A percentile compares a stretch with the other conserved stretches of the same genome.
These are phyloP conservation scores for Curvularia sp. DNA, from an alignment of 2,329 filamentous ascomycete species.

Conservation along the genomic window DNA sequence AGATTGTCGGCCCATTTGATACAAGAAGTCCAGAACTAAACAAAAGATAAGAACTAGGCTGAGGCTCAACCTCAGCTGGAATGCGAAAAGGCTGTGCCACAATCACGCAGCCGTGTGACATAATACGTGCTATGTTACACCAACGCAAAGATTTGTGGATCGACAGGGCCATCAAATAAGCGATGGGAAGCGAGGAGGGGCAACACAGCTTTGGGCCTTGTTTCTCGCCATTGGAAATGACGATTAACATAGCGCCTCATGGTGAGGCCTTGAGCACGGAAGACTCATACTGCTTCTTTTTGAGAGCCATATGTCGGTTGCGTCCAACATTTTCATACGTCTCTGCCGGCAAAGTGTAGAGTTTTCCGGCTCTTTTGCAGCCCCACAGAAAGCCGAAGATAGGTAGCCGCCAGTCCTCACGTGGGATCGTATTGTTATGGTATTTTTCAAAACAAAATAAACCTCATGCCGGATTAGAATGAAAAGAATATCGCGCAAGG, in stretches of 20 bases:
- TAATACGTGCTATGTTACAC: neutral
- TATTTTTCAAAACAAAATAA: too few species aligned
- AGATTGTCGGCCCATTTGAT: too few species aligned
- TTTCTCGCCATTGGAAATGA: neutral
- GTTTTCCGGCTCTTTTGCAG: neutral
- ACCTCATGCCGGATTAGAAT: too few species aligned
- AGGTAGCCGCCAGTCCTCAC: neutral
- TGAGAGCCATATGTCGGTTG: neutral
- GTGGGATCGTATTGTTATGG: neutral
- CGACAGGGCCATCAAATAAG: neutral
- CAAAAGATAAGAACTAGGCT: neutral
- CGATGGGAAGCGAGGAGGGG: neutral
- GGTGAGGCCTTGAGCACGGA: neutral
- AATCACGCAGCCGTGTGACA: neutral
- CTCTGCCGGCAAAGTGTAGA: neutral
- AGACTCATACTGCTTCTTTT: neutral
- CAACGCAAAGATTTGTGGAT: neutral
- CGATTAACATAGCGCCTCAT: too few species aligned
- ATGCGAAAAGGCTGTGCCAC: neutral
- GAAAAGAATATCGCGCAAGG: neutral
- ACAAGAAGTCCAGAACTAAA: too few species aligned
- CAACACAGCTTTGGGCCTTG: neutral
- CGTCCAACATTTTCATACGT: neutral
- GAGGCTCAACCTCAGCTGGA: neutral
- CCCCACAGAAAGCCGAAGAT: neutral